These are phyloP conservation scores for Agarophyton chilense DNA, from an alignment of 23 red algal genomes.

Conservation along the genomic window DNA sequence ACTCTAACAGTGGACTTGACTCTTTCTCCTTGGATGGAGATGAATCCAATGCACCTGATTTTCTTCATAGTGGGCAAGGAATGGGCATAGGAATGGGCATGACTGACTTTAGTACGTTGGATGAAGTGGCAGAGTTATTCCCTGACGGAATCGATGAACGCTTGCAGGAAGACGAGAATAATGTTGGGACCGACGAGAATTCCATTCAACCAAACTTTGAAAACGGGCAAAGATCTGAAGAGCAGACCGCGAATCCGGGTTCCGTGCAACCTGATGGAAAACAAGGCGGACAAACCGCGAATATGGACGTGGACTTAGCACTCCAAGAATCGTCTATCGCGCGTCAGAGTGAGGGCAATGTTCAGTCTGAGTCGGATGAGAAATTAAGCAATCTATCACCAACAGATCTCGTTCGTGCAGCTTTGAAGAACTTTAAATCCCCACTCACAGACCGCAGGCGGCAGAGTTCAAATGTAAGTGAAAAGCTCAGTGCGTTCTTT, in stretches of 20 bases:
- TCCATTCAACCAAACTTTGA: not conserved
- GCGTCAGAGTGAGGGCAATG: not conserved
- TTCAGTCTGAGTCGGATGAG: not conserved
- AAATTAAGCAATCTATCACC: not conserved
- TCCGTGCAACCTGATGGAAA: not conserved
- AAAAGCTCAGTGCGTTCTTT: slow-evolving; percentile 22
- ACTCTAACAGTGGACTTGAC: slow-evolving; percentile 15
- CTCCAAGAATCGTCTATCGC: not conserved
- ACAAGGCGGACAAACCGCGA: not conserved
- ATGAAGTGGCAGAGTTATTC: slow-evolving; percentile 68
- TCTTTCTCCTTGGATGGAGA: slow-evolving; percentile 39
- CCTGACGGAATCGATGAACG: slow-evolving; percentile 38
- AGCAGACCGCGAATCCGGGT: not conserved
- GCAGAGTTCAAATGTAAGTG: not conserved
- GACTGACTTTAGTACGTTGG: slow-evolving; percentile 46
- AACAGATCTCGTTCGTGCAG: slow-evolving; percentile 4
- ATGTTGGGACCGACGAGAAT: not conserved
- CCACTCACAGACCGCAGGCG: not conserved
- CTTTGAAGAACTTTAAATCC: not conserved
- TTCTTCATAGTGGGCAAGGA: slow-evolving; percentile 1
- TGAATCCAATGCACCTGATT: not conserved
- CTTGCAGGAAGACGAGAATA: slow-evolving; percentile 15
- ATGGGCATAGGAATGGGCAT: slow-evolving; percentile 64
- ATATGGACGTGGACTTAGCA: slow-evolving; percentile 55
- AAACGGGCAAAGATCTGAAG: not conserved